Evolutionary conservation across 2,329 filamentous ascomycete species (phyloP).

Genomic region (Pseudocercospora macadamiae): DNA sequence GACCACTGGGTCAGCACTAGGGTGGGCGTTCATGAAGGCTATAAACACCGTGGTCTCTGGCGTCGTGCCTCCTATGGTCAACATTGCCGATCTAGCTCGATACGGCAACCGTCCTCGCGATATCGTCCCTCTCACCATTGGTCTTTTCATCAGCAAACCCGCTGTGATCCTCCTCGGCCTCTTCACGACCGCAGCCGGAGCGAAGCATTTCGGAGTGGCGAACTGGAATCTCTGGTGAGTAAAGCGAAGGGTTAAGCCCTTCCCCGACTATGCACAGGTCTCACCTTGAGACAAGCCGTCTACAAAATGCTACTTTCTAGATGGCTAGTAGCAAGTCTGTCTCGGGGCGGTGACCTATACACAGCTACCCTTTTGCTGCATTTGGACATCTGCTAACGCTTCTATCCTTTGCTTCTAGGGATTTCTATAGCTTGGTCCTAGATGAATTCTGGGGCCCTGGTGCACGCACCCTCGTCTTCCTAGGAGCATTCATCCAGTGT

Average conservation of each 20-base stretch:
- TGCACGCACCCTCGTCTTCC: constrained; percentile 46
- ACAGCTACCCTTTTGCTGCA: no score
- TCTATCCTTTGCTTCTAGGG: no score
- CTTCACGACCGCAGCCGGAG: constrained; percentile 43
- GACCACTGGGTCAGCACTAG: constrained; percentile 28
- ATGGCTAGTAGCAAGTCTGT: no score
- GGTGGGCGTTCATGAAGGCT: constrained; percentile 46
- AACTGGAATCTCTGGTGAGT: constrained; percentile 54
- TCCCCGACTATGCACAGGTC: no score
- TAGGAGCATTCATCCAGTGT: constrained; percentile 41
- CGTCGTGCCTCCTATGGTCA: constrained; percentile 38
- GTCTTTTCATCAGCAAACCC: constrained; percentile 44
- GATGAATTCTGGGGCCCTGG: constrained; percentile 44
- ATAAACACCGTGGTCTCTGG: constrained; percentile 46
- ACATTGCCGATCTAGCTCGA: constrained; percentile 48
- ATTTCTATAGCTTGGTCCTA: constrained; percentile 46
- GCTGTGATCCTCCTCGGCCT: constrained; percentile 48
- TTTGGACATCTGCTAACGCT: no score
- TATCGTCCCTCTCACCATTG: constrained; percentile 39
- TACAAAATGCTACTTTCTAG: no score
- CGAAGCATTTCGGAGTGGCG: constrained; percentile 39
- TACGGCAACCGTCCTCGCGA: constrained; percentile 40
- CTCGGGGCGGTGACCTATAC: no score
- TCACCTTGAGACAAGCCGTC: no score
- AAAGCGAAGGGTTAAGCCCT: no score